A percentile compares a stretch with the other conserved stretches of the same genome.
phyloP scores from a whole-genome alignment of 768 basidiomycete species.

The Clathrus columnatus region DNA sequence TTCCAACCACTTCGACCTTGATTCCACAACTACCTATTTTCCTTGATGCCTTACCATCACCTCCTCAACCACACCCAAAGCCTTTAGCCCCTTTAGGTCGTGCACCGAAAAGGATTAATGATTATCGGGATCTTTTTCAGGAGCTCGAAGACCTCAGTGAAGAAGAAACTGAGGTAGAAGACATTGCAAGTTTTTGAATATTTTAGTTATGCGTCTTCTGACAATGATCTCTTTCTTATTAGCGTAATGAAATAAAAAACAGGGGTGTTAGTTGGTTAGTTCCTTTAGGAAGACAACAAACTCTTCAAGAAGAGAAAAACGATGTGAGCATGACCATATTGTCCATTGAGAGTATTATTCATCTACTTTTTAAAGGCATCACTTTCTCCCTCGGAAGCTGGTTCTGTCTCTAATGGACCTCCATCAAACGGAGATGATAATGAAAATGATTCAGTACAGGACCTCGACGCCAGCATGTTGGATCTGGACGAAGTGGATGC shows the following conservation, averaged over 20 bases:
- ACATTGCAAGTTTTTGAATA: slow-evolving; percentile 39
- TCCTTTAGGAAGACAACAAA: slow-evolving; percentile 65
- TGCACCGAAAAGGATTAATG: slow-evolving; percentile 48
- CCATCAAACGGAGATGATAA: slow-evolving; percentile 19
- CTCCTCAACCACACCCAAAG: slow-evolving; percentile 55
- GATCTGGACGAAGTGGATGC: slow-evolving; percentile 39
- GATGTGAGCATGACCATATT: slow-evolving; percentile 40
- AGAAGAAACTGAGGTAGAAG: slow-evolving; percentile 76
- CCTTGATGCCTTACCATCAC: slow-evolving; percentile 57
- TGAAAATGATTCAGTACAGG: slow-evolving; percentile 25
- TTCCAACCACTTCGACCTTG: slow-evolving; percentile 49
- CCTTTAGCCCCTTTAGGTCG: slow-evolving; percentile 45
- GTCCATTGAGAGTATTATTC: neutral
- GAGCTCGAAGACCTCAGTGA: slow-evolving; percentile 83
- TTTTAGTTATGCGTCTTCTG: neutral
- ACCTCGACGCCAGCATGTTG: slow-evolving; percentile 60
- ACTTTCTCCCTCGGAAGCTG: neutral
- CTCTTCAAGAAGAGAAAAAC: slow-evolving; percentile 77
- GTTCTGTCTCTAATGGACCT: slow-evolving; percentile 22
- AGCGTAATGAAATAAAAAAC: slow-evolving; percentile 53
- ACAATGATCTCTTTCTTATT: slow-evolving; percentile 6
- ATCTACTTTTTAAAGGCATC: neutral
- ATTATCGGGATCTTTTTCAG: slow-evolving; percentile 56
- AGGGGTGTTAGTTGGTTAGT: slow-evolving; percentile 61
- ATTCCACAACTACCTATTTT: slow-evolving; percentile 54